Base-by-base conservation (phyloP, 192 early-diverging fungal genomes). In the Coemansia sp. region DNA sequence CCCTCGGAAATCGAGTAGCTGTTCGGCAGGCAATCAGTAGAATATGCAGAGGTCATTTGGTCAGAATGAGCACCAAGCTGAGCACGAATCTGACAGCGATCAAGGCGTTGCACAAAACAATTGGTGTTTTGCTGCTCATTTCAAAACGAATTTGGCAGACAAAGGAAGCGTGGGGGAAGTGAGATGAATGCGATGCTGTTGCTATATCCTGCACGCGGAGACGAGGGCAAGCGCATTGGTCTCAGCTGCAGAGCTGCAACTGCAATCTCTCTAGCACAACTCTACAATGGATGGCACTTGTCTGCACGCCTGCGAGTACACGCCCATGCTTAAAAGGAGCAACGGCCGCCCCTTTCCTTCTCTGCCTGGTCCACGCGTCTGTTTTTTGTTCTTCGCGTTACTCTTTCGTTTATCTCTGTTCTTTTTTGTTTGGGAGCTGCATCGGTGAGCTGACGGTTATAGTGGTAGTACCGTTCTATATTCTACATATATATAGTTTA, bases 151-250 rank as follows among this genome's bases (percentile, higher is more conserved):
- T 55, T 29, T 29, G 53, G 53, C 29, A 27, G 25, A 55, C 24
- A 55, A 55, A 29, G 53, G 41, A 43, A 15, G 41, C 41, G 41
- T n/a, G 41, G 41, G 41, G 41, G 12, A 43, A 43, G 41, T 43
- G 41, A 55, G 51, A 53, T 53, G 51, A 53, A 53, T 53, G 51
- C 15, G 41, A 11, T 43, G 41, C 24, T 53, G 29, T 55, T 55
- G 53, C 53, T 55, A 55, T 27, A 55, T 55, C 53, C 53, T 55
- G 53, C 53, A 55, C 51, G 51, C 21, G 21, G 21, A 53, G 24
- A 53, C 17, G 41, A 43, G 41, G 14, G 41, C 41, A 4, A 43
- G 41, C 24, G 21, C 24, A 24, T 53, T 53, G 51, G 51, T 53
- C 51, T 22, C 51, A 53, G 51, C 51, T 25, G 51, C 51, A 43